phyloP scores from a whole-genome alignment of 2,329 filamentous ascomycete genomes.

The Cladosporium austrohemisphaericum region DNA sequence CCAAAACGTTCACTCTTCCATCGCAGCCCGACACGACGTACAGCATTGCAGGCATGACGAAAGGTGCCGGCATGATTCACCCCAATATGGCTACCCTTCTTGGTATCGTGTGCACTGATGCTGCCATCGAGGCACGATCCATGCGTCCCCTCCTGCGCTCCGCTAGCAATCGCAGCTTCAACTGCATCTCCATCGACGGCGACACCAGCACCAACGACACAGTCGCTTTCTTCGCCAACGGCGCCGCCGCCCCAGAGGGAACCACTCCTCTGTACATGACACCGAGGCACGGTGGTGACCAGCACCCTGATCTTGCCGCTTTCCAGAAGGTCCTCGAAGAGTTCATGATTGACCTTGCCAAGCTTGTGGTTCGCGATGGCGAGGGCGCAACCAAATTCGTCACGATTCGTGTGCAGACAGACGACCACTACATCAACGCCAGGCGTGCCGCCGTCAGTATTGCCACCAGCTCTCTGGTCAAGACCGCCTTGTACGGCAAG shows the following conservation, averaged over 20 bases:
- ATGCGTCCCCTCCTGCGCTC: conserved; percentile 67
- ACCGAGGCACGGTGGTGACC: conserved; percentile 42
- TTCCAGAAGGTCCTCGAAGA: conserved; percentile 68
- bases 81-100: conserved; percentile 98
- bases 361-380: conserved; percentile 91
- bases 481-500: conserved; percentile 93
- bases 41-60: conserved; percentile 88
- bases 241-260: conserved; percentile 57
- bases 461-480: conserved; percentile 86
- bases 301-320: conserved; percentile 57
- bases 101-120: conserved; percentile 88
- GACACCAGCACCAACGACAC: conserved; percentile 98
- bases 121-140: conserved; percentile 65
- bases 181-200: conserved; percentile 93
- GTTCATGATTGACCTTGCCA: conserved; percentile 79
- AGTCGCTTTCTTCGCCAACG: conserved; percentile 89
- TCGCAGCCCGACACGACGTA: conserved; percentile 73
- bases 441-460: conserved; percentile 82
- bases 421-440: conserved; percentile 45
- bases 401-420: conserved; percentile 68
- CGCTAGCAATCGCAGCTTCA: conserved; percentile 83
- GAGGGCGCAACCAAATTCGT: conserved; percentile 99
- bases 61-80: conserved; percentile 98
- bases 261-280: conserved; percentile 9
- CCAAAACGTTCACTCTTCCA: conserved; percentile 76